Evolutionary conservation across 176 grass and related monocot species (phyloP), one percentile per base, ranked within the genome.

Genomic region (Juncus inflexus): DNA sequence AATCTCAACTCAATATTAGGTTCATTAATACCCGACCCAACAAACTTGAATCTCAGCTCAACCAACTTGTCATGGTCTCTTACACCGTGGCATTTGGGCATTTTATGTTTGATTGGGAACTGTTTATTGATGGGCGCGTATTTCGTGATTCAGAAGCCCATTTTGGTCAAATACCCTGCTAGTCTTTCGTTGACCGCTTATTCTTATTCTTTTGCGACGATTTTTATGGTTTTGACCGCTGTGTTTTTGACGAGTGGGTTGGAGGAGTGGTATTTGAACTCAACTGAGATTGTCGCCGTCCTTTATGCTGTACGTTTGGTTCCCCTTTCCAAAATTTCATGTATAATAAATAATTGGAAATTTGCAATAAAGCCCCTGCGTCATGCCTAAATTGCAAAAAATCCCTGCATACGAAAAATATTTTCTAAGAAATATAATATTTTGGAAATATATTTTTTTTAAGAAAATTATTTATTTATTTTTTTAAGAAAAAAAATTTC

Each of bases 171-270:
- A 67, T 99, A 99, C 52, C 83, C 94, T 2, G 77, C 94, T 19
- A 84, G 88, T 82, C 75, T 99, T 74, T 92, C 94, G 55, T 72
- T 99, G 69, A 99, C 94, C 10, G 88, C 94, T 13, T 99, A 89
- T 58, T 89, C 94, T 0, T 99, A 99, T 14, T 75, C 77, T 13
- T 99, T 99, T 56, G 94, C 77, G 8, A 81, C 88, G 61, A 2
- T 99, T 13, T 84, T 89, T 42, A 99, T 99, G 88, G 78, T 99
- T 60, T 12, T 89, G 12, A 92, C 94, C 42, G 88, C 87, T 38
- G 49, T 65, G 4, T 58, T 92, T 40, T 64, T 85, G 43, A 82
- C 94, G 37, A 73, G 7, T 52, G 94, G 86, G 61, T 82, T 83
- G 59, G 73, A 91, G 3, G 88, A 92, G 42, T 99, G 94, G 94